Evolutionary conservation across 352 stramenopile species (phyloP).

Genomic region (Blastocystis sp.): DNA sequence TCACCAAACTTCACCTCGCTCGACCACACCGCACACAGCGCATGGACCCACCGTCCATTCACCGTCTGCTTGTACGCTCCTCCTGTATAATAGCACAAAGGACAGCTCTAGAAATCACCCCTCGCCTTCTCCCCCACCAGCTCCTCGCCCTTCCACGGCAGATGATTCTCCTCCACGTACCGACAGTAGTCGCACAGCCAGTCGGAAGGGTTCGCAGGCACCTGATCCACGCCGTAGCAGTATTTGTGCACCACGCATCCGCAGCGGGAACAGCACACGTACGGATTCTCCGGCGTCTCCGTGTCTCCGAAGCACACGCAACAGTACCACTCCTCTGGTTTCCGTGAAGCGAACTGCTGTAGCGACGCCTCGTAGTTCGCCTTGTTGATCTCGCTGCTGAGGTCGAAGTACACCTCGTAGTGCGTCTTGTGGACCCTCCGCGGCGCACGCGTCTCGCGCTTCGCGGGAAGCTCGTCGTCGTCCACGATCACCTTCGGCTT

Average conservation of each 20-base stretch:
- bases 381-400: slow-evolving; percentile 52
- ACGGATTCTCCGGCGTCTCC: background rate
- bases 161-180: slow-evolving; percentile 51
- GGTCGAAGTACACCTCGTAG: slow-evolving; percentile 38
- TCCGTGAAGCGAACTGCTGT: background rate
- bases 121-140: background rate
- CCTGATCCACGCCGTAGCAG: slow-evolving; percentile 37
- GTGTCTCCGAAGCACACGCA: slow-evolving; percentile 36
- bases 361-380: background rate
- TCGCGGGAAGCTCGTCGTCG: background rate
- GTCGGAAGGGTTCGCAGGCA: background rate
- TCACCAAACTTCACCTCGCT: slow-evolving; percentile 44
- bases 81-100: slow-evolving; percentile 53
- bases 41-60: slow-evolving; percentile 9
- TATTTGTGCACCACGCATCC: slow-evolving; percentile 42
- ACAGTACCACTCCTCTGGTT: slow-evolving; percentile 2
- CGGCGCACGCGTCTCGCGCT: background rate
- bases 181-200: slow-evolving; percentile 50
- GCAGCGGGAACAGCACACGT: background rate
- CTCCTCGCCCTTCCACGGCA: slow-evolving; percentile 20
- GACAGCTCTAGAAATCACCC: slow-evolving; percentile 26
- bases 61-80: slow-evolving; percentile 50
- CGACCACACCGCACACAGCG: slow-evolving; percentile 47
- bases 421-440: background rate
- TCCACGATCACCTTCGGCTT: background rate